Base-by-base conservation (phyloP, 768 basidiomycete species). In the Tricholoma flavovirens region DNA sequence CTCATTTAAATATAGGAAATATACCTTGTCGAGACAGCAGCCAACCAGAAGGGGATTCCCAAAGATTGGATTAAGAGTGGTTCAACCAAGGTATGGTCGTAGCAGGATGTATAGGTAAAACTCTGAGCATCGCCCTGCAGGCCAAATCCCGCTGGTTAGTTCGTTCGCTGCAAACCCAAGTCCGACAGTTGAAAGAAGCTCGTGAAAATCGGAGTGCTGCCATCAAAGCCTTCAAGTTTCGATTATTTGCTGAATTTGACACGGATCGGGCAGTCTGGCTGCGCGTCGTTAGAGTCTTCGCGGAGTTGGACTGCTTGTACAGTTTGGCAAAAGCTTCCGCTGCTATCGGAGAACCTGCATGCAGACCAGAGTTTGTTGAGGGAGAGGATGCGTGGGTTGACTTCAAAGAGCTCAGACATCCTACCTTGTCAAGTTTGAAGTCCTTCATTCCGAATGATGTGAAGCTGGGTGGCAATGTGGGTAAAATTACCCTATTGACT, bases 271-370 rank as follows among this genome's bases (percentile, higher is more conserved):
- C 81, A 12, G 71, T 87, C 14, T 96, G 92, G 91, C 71, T 94
- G 64, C 83, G 86, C n/a, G 83, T 87, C 10, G 79, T 94, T 59
- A 83, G 91, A 35, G 85, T 92, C 14, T 80, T 96, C 50, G 88
- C 97, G 6, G 95, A 99, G 72, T 77, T 99, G n/a, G 97, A 99
- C 69, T 99, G 97, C 69, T 73, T 99, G 19, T 84, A 96, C 68
- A 92, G 91, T 61, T 73, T 98, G 48, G 90, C 96, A 4, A 95
- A 92, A 69, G 81, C 93, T 1, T 97, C 94, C 1, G 69, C 73
- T n/a, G 89, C 90, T 8, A 80, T 99, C 40, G 95, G 93, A 43
- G 93, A 97, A 69, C 97, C 97, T 3, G 80, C 83, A n/a, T 98
- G 97, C 65, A 76, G 97, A 57, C 97, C 97, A 0, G 83, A 87